Evolutionary conservation across 1,284 basidiomycete genomes (phyloP).

Genomic region (Leccinum pachyderme): DNA sequence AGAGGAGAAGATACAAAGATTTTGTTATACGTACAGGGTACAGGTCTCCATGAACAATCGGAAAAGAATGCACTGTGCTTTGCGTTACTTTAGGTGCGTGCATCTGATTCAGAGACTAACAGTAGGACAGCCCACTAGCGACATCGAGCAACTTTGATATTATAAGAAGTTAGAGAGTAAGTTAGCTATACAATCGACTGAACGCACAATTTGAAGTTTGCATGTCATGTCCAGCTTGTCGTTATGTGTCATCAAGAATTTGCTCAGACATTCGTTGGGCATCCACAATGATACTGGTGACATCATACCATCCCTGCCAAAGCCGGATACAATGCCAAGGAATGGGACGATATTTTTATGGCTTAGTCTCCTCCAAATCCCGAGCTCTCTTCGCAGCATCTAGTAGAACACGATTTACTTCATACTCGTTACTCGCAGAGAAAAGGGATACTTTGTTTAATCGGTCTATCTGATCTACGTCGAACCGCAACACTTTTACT

Average conservation of each 20-base stretch:
- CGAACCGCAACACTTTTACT: constrained; percentile 15
- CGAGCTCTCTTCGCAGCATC: constrained; percentile 20
- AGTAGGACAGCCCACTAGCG: constrained; percentile 13
- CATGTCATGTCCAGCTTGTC: not conserved
- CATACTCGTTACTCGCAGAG: too few species aligned
- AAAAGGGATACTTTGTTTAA: constrained; percentile 2
- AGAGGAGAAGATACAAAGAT: rapidly evolving
- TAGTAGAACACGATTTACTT: not conserved
- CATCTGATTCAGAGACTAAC: not conserved
- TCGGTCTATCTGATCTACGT: not conserved
- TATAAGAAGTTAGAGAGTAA: not conserved
- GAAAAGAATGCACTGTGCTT: constrained; percentile 15
- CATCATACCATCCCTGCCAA: constrained; percentile 11
- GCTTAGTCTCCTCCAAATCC: constrained; percentile 21
- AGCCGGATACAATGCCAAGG: constrained; percentile 14
- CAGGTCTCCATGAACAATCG: constrained; percentile 18
- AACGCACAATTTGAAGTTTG: constrained; percentile 14
- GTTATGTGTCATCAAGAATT: constrained; percentile 7
- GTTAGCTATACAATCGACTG: rapidly evolving
- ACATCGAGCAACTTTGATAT: constrained; percentile 7
- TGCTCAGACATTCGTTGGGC: constrained; percentile 11
- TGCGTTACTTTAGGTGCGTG: not conserved
- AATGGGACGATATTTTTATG: constrained; percentile 21
- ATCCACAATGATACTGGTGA: constrained; percentile 23
- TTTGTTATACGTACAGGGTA: constrained; percentile 9